Percentiles rank a stretch among this genome's conserved stretches.
These are phyloP conservation scores for Monilinia laxa DNA, from an alignment of 2,329 filamentous ascomycete genomes.

Conservation along the genomic window DNA sequence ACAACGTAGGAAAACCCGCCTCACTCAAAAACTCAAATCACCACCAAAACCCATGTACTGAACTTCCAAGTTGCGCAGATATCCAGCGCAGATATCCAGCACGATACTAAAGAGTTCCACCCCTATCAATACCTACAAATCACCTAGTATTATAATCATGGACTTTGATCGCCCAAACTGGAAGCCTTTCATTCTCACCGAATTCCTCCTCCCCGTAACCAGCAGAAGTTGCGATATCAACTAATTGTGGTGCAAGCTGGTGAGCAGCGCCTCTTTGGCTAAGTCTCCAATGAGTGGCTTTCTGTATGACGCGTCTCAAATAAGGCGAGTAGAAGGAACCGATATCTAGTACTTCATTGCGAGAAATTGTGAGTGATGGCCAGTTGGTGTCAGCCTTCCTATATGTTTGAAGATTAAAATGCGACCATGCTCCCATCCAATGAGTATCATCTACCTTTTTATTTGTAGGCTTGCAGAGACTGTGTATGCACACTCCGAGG, in stretches of 20 bases:
- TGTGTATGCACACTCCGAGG: conserved; percentile 31
- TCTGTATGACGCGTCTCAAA: not conserved
- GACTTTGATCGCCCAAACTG: conserved; percentile 30
- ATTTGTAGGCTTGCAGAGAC: conserved; percentile 21
- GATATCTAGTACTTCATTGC: not conserved
- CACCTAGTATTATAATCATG: conserved; percentile 31
- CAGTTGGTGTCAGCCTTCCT: not conserved
- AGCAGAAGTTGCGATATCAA: not conserved
- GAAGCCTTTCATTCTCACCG: conserved; percentile 24
- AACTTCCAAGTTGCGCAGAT: not conserved
- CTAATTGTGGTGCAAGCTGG: not conserved
- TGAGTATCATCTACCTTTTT: too few relatives aligned
- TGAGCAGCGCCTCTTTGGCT: conserved; percentile 13
- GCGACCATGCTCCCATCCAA: conserved; percentile 14
- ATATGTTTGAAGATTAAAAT: conserved; percentile 10
- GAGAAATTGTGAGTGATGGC: not conserved
- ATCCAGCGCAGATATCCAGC: not conserved
- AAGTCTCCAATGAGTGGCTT: conserved; percentile 5
- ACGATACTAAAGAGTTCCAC: not conserved
- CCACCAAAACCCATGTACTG: not conserved
- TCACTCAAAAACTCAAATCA: not conserved
- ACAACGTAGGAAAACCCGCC: not conserved
- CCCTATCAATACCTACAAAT: not conserved
- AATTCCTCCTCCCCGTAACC: not conserved
- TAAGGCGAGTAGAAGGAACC: not conserved